Base-by-base conservation (phyloP, 805 yeast genomes). In the Jamesozyma hellenica region DNA sequence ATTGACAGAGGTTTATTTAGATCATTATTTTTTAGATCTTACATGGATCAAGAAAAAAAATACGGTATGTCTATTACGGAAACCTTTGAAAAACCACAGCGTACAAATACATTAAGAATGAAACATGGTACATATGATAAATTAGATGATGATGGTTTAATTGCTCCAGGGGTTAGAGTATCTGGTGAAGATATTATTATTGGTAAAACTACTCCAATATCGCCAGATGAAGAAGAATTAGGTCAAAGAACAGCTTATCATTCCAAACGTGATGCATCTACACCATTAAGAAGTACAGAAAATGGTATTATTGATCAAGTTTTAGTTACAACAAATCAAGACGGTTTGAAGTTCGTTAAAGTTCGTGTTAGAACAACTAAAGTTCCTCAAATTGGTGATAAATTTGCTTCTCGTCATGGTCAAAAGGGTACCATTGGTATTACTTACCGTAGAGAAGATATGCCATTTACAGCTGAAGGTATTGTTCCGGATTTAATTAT, bases 391-490 rank as follows among this genome's bases (percentile, higher is more conserved):
- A 90, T 92, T 65, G 99, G 99, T 65, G 99, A 92, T 66, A 92
- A 92, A 67, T 92, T 92, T 67, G 97, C 99, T 6, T 90, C 97
- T 32, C 84, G 98, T 69, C 98, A 92, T 73, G 99, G 99, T 63
- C 99, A 92, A 67, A 92, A 92, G 70, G 99, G 99, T 81, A 92
- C 98, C 16, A 88, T 92, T 65, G 99, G 99, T 79, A 92, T 92
- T 47, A 92, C 98, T 0, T 92, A 90, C 61, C 77, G 96, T 62
- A 92, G 90, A 62, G 99, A 92, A 65, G 99, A 92, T 62, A 90
- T 92, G 97, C 99, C 98, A 23, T 92, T 92, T 63, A 80, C 94
- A 8, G 72, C 85, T 3, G 94, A 90, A 63, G 99, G 99, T 63
- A 65, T 90, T 60, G 96, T 90, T 29, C 99, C 99, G 7, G 99